phyloP scores from a whole-genome alignment of 106 monocot genomes.

The Iris macrosiphon region DNA sequence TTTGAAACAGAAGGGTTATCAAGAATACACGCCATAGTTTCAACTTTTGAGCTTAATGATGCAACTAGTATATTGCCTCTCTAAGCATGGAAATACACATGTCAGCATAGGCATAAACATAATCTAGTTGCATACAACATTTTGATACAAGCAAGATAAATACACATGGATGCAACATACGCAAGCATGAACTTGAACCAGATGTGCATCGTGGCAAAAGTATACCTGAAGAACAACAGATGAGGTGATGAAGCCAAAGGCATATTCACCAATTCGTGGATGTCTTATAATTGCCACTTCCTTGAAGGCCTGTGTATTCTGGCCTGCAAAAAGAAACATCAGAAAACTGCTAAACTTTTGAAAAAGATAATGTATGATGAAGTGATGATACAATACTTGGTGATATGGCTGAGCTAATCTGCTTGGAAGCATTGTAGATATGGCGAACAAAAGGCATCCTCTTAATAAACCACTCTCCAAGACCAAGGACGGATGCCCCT shows the following conservation, averaged over 20 bases:
- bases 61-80: too few relatives aligned
- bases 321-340: slow-evolving; percentile 44
- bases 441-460: slow-evolving; percentile 93
- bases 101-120: too few relatives aligned
- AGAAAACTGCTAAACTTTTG: slow-evolving; percentile 4
- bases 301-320: slow-evolving; percentile 87
- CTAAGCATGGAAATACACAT: too few relatives aligned
- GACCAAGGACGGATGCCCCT: slow-evolving; percentile 76
- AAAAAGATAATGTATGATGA: too few relatives aligned
- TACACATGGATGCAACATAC: too few relatives aligned
- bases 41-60: too few relatives aligned
- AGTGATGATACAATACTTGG: slow-evolving; percentile 36
- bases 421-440: slow-evolving; percentile 92
- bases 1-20: not conserved
- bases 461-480: slow-evolving; percentile 97
- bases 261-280: slow-evolving; percentile 89
- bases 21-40: too few relatives aligned
- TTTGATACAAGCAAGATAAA: too few relatives aligned
- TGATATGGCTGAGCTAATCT: slow-evolving; percentile 89
- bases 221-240: slow-evolving; percentile 82
- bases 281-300: slow-evolving; percentile 93
- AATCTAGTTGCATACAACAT: too few relatives aligned
- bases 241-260: slow-evolving; percentile 90
- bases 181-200: too few relatives aligned
- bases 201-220: too few relatives aligned